These are phyloP conservation scores for Lentinula sp. DNA, from an alignment of 768 basidiomycete species.

Conservation along the genomic window DNA sequence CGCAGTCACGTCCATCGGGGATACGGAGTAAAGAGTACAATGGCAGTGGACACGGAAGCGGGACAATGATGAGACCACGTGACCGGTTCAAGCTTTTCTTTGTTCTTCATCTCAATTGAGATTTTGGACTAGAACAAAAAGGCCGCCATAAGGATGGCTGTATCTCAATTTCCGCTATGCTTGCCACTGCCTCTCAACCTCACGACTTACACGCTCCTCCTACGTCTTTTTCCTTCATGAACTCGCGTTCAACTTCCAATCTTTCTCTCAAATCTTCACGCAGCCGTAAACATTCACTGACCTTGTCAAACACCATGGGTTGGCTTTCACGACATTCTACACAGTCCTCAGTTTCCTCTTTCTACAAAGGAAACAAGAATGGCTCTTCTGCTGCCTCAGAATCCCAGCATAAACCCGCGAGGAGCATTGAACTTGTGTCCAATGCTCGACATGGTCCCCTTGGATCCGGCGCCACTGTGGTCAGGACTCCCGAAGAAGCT, in stretches of 20 bases:
- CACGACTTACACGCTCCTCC: constrained; percentile 16
- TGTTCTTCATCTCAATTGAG: not conserved
- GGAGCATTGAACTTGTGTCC: constrained; percentile 30
- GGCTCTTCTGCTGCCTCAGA: constrained; percentile 21
- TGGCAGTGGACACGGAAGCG: not conserved
- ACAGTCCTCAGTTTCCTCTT: constrained; percentile 19
- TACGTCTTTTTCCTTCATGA: constrained; percentile 14
- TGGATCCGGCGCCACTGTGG: constrained; percentile 70
- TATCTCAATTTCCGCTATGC: constrained; percentile 16
- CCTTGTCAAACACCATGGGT: constrained; percentile 41
- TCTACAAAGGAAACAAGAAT: constrained; percentile 25
- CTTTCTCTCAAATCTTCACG: constrained; percentile 18
- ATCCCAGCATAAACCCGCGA: constrained; percentile 38
- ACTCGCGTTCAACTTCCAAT: constrained; percentile 12
- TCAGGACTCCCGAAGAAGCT: constrained; percentile 77
- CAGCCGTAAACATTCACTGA: constrained; percentile 25
- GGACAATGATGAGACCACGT: not conserved
- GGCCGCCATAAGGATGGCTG: constrained; percentile 5
- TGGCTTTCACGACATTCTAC: constrained; percentile 41
- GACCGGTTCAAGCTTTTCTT: not conserved
- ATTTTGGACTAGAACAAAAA: not conserved
- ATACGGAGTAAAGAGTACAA: not conserved
- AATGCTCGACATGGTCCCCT: constrained; percentile 35
- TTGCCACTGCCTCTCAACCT: constrained; percentile 17
- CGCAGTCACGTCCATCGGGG: not conserved